Evolutionary conservation across 2,329 filamentous ascomycete species (phyloP).

Genomic region (Tolypocladium sp.): DNA sequence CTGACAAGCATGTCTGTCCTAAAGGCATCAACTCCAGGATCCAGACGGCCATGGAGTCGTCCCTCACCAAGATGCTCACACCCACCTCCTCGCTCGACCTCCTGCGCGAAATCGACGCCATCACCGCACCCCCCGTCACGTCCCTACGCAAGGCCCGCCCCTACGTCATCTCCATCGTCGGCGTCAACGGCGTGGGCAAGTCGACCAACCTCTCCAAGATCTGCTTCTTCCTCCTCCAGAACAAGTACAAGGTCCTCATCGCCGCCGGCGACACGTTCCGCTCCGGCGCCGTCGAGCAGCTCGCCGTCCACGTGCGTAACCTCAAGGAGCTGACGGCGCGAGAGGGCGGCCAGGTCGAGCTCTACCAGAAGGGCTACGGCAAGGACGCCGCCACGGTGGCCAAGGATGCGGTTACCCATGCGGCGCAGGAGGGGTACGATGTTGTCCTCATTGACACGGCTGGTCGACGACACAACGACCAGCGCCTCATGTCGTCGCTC

Average conservation of each 20-base stretch:
- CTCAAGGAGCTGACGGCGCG: conserved; percentile 79
- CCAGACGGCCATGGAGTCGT: conserved; percentile 80
- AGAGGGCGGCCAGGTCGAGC: conserved; percentile 76
- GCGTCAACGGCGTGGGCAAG: conserved; percentile 97
- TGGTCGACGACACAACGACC: conserved; percentile 88
- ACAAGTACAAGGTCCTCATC: conserved; percentile 91
- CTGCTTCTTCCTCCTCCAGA: conserved; percentile 94
- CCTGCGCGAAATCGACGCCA: conserved; percentile 80
- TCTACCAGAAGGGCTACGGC: conserved; percentile 96
- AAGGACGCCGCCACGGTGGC: conserved; percentile 95
- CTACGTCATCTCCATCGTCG: conserved; percentile 96
- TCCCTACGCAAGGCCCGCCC: conserved; percentile 61
- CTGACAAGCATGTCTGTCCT: neutral
- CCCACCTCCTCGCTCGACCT: conserved; percentile 92
- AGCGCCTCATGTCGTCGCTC: conserved; percentile 88
- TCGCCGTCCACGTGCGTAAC: conserved; percentile 91
- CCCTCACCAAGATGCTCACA: conserved; percentile 88
- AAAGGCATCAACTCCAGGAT: conserved; percentile 71
- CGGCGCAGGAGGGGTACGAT: conserved; percentile 67
- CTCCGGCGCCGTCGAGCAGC: conserved; percentile 91
- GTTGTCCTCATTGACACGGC: conserved; percentile 97
- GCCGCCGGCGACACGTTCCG: conserved; percentile 95
- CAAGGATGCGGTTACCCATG: conserved; percentile 82
- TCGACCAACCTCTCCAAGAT: conserved; percentile 97
- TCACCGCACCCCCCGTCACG: conserved; percentile 57